Conservation (phyloP, 306 rosid species). For the Gillenia trifoliata region DNA sequence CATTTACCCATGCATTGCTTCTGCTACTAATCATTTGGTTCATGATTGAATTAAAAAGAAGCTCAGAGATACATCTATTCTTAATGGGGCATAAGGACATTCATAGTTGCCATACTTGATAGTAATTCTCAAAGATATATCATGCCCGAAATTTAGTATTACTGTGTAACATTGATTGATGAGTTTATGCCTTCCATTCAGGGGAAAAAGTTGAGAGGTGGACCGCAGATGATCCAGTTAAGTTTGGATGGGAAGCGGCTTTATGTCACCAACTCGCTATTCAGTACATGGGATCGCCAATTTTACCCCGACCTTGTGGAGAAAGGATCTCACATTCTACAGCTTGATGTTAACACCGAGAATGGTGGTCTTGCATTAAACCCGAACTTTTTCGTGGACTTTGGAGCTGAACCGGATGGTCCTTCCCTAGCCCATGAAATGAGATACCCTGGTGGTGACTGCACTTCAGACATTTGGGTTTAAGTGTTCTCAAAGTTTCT, state of each 20-base stretch:
- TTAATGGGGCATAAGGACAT: too few relatives aligned
- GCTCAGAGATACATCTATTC: too few relatives aligned
- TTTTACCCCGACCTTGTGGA: constrained; percentile 67
- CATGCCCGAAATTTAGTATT: not conserved
- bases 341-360: constrained; percentile 71
- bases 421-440: constrained; percentile 96
- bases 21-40: too few relatives aligned
- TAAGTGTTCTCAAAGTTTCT: constrained; percentile 10
- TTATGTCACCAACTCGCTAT: constrained; percentile 82
- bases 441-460: constrained; percentile 97
- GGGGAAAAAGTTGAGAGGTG: constrained; percentile 78
- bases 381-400: constrained; percentile 81
- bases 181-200: constrained; percentile 21
- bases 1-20: too few relatives aligned
- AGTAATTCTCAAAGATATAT: not conserved
- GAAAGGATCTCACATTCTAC: constrained; percentile 84
- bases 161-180: not conserved
- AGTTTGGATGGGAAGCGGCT: constrained; percentile 89
- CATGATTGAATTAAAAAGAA: too few relatives aligned
- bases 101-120: too few relatives aligned
- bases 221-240: constrained; percentile 93
- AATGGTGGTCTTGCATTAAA: constrained; percentile 73
- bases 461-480: constrained; percentile 93
- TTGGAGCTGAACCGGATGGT: constrained; percentile 83
- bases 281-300: constrained; percentile 83